phyloP scores from a whole-genome alignment of 2,329 filamentous ascomycete genomes.

The Aspergillus sp. region DNA sequence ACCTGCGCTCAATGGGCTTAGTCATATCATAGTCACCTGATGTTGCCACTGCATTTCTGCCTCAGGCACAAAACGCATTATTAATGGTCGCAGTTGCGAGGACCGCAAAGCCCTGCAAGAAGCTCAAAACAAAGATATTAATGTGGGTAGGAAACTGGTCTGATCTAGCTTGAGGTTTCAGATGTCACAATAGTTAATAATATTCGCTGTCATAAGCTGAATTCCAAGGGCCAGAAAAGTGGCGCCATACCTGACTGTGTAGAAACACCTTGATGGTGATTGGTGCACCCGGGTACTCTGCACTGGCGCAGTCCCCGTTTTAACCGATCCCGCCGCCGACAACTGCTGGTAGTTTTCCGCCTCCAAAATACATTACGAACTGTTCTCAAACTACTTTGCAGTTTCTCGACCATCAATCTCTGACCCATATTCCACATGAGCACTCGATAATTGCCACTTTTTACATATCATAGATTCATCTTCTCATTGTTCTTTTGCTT shows the following conservation, averaged over 20 bases:
- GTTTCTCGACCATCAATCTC: neutral
- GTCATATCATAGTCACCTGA: neutral
- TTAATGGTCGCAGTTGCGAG: neutral
- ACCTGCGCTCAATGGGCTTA: neutral
- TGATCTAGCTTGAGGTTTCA: neutral
- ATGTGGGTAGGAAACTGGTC: neutral
- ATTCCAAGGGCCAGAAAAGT: constrained; percentile 19
- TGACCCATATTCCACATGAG: constrained; percentile 9
- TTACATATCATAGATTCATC: constrained; percentile 17
- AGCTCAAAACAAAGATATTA: neutral
- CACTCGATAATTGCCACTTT: constrained; percentile 9
- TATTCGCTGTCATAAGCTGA: neutral
- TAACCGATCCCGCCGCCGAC: constrained; percentile 26
- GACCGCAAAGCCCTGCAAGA: neutral
- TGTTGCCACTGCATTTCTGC: neutral
- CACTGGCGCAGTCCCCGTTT: constrained; percentile 12
- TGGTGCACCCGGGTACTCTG: constrained; percentile 29
- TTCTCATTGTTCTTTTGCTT: neutral
- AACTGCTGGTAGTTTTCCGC: constrained; percentile 13
- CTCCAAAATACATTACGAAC: constrained; percentile 22
- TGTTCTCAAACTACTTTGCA: constrained; percentile 15
- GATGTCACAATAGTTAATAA: neutral
- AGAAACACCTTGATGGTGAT: constrained; percentile 41
- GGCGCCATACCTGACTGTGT: constrained; percentile 32
- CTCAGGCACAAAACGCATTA: constrained; percentile 5